Evolutionary conservation across 495 filamentous ascomycete species (phyloP), one percentile per base, ranked within the genome.

Genomic region (Lindgomyces ingoldianus): DNA sequence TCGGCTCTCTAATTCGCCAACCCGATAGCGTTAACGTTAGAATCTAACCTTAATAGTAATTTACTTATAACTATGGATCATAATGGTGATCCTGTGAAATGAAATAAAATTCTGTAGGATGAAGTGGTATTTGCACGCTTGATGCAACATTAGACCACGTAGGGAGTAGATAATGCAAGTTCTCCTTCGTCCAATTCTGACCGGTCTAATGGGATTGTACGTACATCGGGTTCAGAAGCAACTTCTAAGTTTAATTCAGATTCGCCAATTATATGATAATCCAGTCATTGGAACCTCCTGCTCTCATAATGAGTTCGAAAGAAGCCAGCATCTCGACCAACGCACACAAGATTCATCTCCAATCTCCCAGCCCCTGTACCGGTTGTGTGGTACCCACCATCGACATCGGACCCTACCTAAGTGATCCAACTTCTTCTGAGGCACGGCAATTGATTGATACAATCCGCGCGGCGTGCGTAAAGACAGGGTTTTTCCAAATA

Each of bases 401-500:
- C 59, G 57, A 65, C 59, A 65, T 65, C 36, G 12, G 54, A 18
- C 16, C 62, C 9, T 65, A 52, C 26, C 60, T 65, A 12, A 18
- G 12, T 8, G 44, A 65, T 25, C 62, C 59, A n/a, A 42, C 11
- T n/a, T 62, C 42, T 6, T 12, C 59, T 16, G 55, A 11, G 25
- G 62, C 39, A 8, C 12, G 52, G 14, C 19, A 55, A 16, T 55
- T 76, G 30, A 65, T 75, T 41, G 48, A 64, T 8, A 58, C 54
- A 11, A 56, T 75, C 11, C 68, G 71, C 12, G 21, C 61, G 1
- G 75, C 74, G 47, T 76, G 75, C 57, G 30, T 57, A n/a, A 64
- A 73, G 0, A 74, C 68, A 0, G 75, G 75, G 2, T 75, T 76
- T 60, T 77, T 77, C 61, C 73, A 74, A 44, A 62, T 77, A 29